Conservation (phyloP, 768 basidiomycete genomes). For the Tylopilus sp. region DNA sequence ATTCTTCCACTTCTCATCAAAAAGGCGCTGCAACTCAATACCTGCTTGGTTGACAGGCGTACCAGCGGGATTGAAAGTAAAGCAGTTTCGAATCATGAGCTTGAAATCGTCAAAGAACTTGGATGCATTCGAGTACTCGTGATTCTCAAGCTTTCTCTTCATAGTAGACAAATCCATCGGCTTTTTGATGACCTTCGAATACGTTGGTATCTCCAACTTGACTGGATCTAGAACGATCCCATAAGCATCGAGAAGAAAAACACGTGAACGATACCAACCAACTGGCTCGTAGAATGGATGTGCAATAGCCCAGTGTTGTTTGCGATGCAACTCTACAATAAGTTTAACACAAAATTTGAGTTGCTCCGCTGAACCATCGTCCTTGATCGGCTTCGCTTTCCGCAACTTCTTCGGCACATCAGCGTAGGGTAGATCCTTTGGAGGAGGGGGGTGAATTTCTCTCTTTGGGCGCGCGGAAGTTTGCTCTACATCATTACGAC, state of each 20-base stretch:
- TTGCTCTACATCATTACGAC: conserved; percentile 64
- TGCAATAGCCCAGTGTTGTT: conserved; percentile 70
- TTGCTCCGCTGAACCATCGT: conserved; percentile 76
- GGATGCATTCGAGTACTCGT: conserved; percentile 71
- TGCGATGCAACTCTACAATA: conserved; percentile 70
- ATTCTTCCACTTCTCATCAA: conserved; percentile 88
- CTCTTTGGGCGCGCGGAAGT: conserved; percentile 83
- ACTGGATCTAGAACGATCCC: conserved; percentile 55
- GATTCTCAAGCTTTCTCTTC: conserved; percentile 74
- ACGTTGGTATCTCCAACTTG: conserved; percentile 76
- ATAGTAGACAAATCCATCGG: conserved; percentile 96
- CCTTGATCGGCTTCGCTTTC: conserved; percentile 55
- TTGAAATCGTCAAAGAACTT: conserved; percentile 91
- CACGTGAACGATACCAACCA: conserved; percentile 51
- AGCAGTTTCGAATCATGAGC: conserved; percentile 93
- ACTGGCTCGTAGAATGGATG: conserved; percentile 93
- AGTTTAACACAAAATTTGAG: conserved; percentile 79
- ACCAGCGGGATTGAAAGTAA: conserved; percentile 84
- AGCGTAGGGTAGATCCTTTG: conserved; percentile 84
- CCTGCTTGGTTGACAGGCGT: conserved; percentile 87
- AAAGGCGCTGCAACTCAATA: conserved; percentile 76
- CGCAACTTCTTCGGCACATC: conserved; percentile 70
- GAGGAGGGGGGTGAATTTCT: conserved; percentile 94
- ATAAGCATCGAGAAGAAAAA: neutral
- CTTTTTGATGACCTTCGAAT: conserved; percentile 84